Conservation (phyloP, 202 grass and related monocot genomes). For the Carex sylvatica region DNA sequence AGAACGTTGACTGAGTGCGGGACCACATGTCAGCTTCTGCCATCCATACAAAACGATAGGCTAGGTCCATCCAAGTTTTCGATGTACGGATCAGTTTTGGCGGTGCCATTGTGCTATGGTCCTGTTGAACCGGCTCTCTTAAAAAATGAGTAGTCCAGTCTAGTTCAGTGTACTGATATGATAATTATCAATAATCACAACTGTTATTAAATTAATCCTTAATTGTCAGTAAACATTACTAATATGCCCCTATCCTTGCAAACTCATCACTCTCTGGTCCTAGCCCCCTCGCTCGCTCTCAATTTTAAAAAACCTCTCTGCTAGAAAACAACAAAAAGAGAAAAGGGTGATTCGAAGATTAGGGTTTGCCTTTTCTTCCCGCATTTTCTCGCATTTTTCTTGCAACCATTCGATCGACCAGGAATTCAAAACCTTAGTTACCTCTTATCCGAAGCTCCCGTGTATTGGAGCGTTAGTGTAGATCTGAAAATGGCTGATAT, state of each 20-base stretch:
- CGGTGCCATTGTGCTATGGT: neutral
- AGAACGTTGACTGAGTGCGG: neutral
- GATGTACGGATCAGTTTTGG: neutral
- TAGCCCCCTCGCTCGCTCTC: neutral
- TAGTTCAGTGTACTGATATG: neutral
- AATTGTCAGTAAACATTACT: neutral
- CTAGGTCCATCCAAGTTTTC: neutral
- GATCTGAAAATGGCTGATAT: constrained; percentile 79
- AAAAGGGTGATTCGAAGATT: constrained; percentile 27
- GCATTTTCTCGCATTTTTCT: constrained; percentile 9
- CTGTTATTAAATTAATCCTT: constrained; percentile 12
- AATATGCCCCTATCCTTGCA: constrained; percentile 3
- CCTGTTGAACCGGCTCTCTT: neutral
- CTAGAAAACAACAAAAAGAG: constrained; percentile 47
- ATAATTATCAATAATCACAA: neutral
- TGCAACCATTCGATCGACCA: neutral
- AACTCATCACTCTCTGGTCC: neutral
- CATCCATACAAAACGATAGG: neutral
- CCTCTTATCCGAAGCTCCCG: neutral
- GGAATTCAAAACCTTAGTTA: constrained; percentile 20
- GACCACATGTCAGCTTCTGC: neutral
- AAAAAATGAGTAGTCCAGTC: neutral
- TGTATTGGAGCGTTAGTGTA: constrained; percentile 24
- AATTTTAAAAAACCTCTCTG: constrained; percentile 36
- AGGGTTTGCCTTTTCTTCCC: constrained; percentile 37